Base-by-base conservation (phyloP, 345 rosid species). In the Lepidium sativum region DNA sequence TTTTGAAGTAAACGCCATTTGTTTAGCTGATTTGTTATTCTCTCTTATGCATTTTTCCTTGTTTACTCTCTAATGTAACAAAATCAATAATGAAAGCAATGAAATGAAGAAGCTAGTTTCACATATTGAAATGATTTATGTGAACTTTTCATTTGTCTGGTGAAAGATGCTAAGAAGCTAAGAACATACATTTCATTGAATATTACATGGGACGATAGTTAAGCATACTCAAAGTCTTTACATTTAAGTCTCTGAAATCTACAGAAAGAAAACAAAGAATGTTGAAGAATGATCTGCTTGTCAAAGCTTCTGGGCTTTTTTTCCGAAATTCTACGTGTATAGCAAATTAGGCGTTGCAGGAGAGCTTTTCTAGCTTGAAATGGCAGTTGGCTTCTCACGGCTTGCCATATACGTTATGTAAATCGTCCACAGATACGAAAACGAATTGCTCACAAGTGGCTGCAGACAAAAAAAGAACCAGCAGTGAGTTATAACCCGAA, bases 381-480 rank as follows among this genome's bases (percentile, higher is more conserved):
- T 43, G 41, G 77, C 4, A 13, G 51, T 68, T 34, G 81, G 85
- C 74, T 84, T 88, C 64, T 72, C 82, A 47, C 80, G 82, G 65
- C 91, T 63, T 42, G 96, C 97, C 89, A 82, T 90, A 75, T 84
- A 90, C 9, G 97, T 90, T 66, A 94, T 76, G 66, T 94, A 94
- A 58, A 94, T 67, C 2, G 96, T 90, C 99, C 97, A 94, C 29
- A 85, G 64, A 73, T 84, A 94, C 3, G 99, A 83, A 82, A 94
- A 94, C 5, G 92, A 84, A 75, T 94, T 94, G 83, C 86, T 86
- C 75, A 90, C 89, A 65, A 94, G 67, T 18, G 99, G 92, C 97
- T 94, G 89, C 60, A 39, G 12, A 60, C 18, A 32, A 16, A 52
- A 12, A 41, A 3, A 42, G 7, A 58, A 51, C 67, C 41, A 57